Conservation (phyloP, 139 green algal species). For the Diplosphaera chodatii region DNA sequence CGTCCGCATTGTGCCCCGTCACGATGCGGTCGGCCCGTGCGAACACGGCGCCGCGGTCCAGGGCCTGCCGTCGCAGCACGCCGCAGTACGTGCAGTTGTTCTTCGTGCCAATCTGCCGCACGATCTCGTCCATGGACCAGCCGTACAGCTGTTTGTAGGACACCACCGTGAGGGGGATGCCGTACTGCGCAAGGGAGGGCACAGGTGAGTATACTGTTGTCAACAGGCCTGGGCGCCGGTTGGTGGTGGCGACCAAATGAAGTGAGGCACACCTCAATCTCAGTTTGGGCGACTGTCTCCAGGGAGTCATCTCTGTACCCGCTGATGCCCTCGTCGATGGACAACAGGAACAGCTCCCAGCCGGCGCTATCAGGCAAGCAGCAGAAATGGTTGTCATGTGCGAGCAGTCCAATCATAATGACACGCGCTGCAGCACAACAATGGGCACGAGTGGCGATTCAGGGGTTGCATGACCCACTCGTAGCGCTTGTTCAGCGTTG, state of each 20-base stretch:
- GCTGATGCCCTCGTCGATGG: conserved; percentile 93
- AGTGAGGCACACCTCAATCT: conserved; percentile 45
- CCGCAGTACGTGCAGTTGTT: conserved; percentile 99
- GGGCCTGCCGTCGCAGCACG: conserved; percentile 84
- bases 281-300: conserved; percentile 93
- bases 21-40: conserved; percentile 65
- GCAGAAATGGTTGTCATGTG: too few species aligned
- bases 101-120: conserved; percentile 75
- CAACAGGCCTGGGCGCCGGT: not conserved
- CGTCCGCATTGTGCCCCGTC: conserved; percentile 96
- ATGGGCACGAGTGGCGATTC: too few species aligned
- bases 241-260: too few species aligned
- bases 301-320: conserved; percentile 95
- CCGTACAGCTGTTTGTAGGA: conserved; percentile 96
- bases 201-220: not conserved
- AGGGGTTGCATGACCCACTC: conserved; percentile 30
- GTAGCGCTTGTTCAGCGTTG: conserved; percentile 81
- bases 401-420: too few species aligned
- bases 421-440: too few species aligned
- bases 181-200: too few species aligned
- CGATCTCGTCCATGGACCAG: conserved; percentile 99
- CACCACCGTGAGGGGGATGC: conserved; percentile 76
- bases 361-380: too few species aligned
- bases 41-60: conserved; percentile 80
- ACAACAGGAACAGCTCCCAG: conserved; percentile 92